These are phyloP conservation scores for Verbena officinalis DNA, from an alignment of 257 asterid genomes.

Conservation along the genomic window DNA sequence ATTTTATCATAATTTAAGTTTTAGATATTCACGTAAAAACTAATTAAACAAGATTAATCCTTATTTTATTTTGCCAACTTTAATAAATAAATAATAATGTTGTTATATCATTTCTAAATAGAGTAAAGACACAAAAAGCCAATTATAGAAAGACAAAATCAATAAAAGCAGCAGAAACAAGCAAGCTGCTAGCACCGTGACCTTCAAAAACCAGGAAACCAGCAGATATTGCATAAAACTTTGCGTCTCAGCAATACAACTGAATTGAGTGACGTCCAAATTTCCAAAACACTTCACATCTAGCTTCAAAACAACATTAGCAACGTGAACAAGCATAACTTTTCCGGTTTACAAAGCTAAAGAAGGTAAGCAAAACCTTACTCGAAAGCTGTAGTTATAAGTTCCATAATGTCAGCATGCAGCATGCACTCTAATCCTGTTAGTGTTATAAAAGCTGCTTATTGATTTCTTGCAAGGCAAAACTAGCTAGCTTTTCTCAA, in stretches of 20 bases:
- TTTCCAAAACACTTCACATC: constrained; percentile 6
- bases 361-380: constrained; percentile 18
- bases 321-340: background rate
- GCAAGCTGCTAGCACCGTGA: background rate
- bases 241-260: constrained; percentile 42
- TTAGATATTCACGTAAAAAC: too few relatives aligned
- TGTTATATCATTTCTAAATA: background rate
- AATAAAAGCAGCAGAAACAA: background rate
- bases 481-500: too few relatives aligned
- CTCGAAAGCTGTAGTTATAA: constrained; percentile 18
- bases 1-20: too few relatives aligned
- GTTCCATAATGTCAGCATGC: constrained; percentile 3
- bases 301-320: constrained; percentile 11
- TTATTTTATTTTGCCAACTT: too few relatives aligned
- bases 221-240: constrained; percentile 1
- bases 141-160: background rate
- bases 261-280: constrained; percentile 15
- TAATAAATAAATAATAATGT: too few relatives aligned
- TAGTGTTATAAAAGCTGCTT: constrained; percentile 9
- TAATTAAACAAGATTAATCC: too few relatives aligned
- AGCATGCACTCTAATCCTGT: constrained; percentile 2
- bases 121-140: background rate
- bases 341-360: constrained; percentile 9
- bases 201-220: background rate
- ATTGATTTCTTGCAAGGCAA: constrained; percentile 63